These are phyloP conservation scores for Dryas octopetala DNA, from an alignment of 306 rosid genomes.

Conservation along the genomic window DNA sequence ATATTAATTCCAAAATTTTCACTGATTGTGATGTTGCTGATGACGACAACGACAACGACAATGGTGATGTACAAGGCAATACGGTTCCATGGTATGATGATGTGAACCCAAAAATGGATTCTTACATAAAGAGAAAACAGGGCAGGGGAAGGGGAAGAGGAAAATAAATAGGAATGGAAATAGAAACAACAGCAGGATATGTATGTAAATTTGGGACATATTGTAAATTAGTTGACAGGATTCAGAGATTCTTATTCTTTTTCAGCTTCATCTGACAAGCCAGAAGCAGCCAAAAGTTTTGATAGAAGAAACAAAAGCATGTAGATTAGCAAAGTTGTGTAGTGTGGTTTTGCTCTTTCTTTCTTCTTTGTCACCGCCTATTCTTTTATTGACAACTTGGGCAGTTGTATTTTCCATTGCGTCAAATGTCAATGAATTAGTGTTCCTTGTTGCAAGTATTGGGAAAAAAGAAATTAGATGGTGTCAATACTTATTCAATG, in stretches of 20 bases:
- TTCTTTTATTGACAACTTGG: conserved; percentile 24
- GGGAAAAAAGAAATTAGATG: neutral
- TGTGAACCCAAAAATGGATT: neutral
- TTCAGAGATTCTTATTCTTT: conserved; percentile 25
- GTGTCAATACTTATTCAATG: too few relatives aligned
- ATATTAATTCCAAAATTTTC: neutral
- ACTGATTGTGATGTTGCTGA: neutral
- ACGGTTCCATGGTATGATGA: neutral
- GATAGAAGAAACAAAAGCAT: neutral
- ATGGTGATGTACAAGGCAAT: neutral
- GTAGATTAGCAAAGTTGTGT: conserved; percentile 23
- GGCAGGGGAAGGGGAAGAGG: neutral
- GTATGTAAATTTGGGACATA: conserved; percentile 11
- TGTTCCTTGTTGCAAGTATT: neutral
- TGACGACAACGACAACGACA: neutral
- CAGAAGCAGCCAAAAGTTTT: conserved; percentile 30
- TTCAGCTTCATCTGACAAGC: conserved; percentile 10
- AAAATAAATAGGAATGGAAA: neutral
- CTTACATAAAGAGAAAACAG: neutral
- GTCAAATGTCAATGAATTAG: neutral
- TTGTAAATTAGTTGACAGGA: conserved; percentile 19
- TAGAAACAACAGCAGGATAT: conserved; percentile 6
- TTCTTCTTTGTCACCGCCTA: neutral
- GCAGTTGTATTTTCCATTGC: neutral
- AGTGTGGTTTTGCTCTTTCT: conserved; percentile 1